A percentile compares a stretch with the other conserved stretches of the same genome.
Conservation (phyloP, 176 grass and related monocot genomes). For the Triticum turgidum region DNA sequence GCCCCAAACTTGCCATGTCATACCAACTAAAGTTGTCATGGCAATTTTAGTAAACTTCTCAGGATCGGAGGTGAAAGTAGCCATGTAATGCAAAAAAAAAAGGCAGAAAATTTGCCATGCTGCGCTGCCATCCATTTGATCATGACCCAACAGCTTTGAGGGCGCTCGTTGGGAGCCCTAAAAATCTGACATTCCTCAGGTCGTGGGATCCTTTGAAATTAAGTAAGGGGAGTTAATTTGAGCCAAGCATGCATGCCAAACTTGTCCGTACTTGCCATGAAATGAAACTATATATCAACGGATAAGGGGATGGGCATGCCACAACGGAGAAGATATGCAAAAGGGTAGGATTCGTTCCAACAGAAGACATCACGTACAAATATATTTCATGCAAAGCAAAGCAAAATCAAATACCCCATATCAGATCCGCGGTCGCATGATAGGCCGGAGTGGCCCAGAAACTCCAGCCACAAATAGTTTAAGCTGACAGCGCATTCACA, state of each 20-base stretch:
- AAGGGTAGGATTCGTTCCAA: not conserved
- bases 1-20: too few species aligned
- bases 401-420: not conserved
- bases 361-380: not conserved
- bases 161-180: too few species aligned
- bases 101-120: too few species aligned
- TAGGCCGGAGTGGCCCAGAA: not conserved
- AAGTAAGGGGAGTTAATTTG: too few species aligned
- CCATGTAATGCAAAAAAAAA: too few species aligned
- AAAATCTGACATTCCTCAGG: too few species aligned
- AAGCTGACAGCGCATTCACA: not conserved
- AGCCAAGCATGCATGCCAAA: not conserved
- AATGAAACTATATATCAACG: not conserved
- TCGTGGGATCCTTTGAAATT: too few species aligned
- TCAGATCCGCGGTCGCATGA: constrained; percentile 1
- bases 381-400: not conserved
- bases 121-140: too few species aligned
- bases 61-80: too few species aligned
- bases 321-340: constrained; percentile 15
- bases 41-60: too few species aligned
- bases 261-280: not conserved
- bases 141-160: too few species aligned
- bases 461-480: constrained; percentile 13
- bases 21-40: too few species aligned
- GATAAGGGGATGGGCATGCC: not conserved